Evolutionary conservation across 306 rosid genomes (phyloP), one percentile per base, ranked within the genome.

Genomic region (Medicago arabica): DNA sequence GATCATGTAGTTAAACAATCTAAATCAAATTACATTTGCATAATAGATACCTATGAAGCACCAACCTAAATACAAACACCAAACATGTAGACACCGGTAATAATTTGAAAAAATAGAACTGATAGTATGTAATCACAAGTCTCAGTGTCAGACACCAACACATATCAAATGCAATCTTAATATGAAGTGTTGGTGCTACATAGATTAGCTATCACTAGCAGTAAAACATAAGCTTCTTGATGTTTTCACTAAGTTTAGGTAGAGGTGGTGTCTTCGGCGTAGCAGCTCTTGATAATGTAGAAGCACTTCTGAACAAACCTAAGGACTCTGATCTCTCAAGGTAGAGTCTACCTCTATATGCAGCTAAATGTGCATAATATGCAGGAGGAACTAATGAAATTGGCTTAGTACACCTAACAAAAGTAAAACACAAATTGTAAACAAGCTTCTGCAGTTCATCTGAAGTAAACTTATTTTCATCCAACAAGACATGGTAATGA

Each of bases 341-440:
- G 87, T 95, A 95, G 81, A 95, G 99, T 81, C 99, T 86, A 8
- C 99, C 99, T 80, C 99, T 80, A 28, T 92, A 95, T 6, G 99
- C 99, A 75, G 99, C 99, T 36, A 95, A 84, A 83, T 95, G 99
- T 13, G 99, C 99, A 80, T 95, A 95, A 75, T 92, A 95, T 67
- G 87, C 99, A 9, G 99, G 98, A 44, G 99, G 99, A n/a, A 95
- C 99, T 79, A 95, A 81, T 54, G 99, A 95, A 64, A 95, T 92
- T 11, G 99, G 99, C 84, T 95, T 95, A 16, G 99, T 95, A 77
- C 99, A 95, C 83, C 93, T 89, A 68, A 85, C 93, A 78, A 92
- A 95, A 7, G 99, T 95, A 81, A 79, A 95, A 86, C 99, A 95
- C 12, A 95, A 81, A 77, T 88, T 85, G 85, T 95, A 85, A 78